Evolutionary conservation across 2,329 filamentous ascomycete genomes (phyloP).

Genomic region (Phoma sp.): DNA sequence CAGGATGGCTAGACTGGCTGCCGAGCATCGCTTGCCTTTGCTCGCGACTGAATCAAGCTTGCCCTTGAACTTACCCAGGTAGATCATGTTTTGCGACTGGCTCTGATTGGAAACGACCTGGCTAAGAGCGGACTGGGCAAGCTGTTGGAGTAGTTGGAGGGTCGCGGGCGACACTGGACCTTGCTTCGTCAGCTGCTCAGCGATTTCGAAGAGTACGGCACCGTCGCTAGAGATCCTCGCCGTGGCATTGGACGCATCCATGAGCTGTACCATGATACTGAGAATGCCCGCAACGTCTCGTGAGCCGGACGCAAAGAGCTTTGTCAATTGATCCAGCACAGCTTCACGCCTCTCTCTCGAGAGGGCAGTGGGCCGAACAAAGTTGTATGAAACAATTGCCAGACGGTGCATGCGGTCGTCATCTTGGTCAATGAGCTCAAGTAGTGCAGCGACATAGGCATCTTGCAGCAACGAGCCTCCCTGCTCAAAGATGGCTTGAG

Average conservation of each 20-base stretch:
- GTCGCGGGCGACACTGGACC: constrained; percentile 18
- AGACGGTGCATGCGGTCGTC: constrained; percentile 14
- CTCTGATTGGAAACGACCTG: constrained; percentile 44
- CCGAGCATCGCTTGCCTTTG: constrained; percentile 29
- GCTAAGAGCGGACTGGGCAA: constrained; percentile 33
- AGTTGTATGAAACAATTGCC: constrained; percentile 28
- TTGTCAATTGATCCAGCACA: constrained; percentile 37
- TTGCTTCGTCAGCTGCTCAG: constrained; percentile 30
- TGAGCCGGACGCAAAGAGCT: constrained; percentile 20
- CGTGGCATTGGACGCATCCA: constrained; percentile 45
- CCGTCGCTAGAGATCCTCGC: constrained; percentile 41
- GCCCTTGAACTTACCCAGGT: constrained; percentile 35
- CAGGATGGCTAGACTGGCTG: constrained; percentile 34
- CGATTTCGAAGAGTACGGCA: constrained; percentile 34
- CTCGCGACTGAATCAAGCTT: constrained; percentile 29
- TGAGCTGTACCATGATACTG: constrained; percentile 40
- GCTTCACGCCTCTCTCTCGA: constrained; percentile 42
- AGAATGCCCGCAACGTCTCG: constrained; percentile 21
- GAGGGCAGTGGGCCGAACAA: constrained; percentile 33
- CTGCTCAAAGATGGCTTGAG: constrained; percentile 30
- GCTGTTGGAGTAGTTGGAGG: constrained; percentile 32
- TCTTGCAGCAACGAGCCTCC: constrained; percentile 26
- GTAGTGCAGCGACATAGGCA: constrained; percentile 28
- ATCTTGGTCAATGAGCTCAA: constrained; percentile 19
- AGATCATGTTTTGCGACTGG: constrained; percentile 42